Conservation (phyloP, 768 basidiomycete species). For the Fomitopsis pulvina region DNA sequence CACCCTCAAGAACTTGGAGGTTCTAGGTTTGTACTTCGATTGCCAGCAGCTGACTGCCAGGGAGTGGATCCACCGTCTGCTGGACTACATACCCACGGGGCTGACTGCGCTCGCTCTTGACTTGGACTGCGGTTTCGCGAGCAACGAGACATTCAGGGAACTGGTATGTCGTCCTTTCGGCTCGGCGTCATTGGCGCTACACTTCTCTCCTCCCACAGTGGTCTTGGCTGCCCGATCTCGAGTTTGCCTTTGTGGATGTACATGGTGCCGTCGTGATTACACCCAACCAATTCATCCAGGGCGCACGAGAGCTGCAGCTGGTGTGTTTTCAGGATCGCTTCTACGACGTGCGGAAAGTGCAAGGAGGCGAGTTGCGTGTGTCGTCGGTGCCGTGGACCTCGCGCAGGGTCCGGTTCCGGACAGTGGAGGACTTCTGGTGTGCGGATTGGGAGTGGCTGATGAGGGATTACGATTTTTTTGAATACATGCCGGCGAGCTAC, state of each 20-base stretch:
- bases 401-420: constrained; percentile 7
- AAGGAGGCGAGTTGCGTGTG: neutral
- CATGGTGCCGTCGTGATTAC: neutral
- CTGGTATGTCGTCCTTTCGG: neutral
- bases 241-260: neutral
- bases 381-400: constrained; percentile 2
- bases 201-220: neutral
- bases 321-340: neutral
- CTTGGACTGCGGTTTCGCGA: neutral
- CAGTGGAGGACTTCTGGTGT: constrained; percentile 9
- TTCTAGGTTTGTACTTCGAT: neutral
- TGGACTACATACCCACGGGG: neutral
- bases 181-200: neutral
- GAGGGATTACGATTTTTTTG: neutral
- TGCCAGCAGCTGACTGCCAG: neutral
- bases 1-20: neutral
- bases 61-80: neutral
- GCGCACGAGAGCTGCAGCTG: neutral
- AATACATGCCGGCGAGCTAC: neutral
- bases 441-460: constrained; percentile 14
- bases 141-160: neutral
- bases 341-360: neutral
- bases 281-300: neutral
- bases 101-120: neutral
- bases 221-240: neutral